Base-by-base conservation (phyloP, 257 asterid species). In the Lycium barbarum region DNA sequence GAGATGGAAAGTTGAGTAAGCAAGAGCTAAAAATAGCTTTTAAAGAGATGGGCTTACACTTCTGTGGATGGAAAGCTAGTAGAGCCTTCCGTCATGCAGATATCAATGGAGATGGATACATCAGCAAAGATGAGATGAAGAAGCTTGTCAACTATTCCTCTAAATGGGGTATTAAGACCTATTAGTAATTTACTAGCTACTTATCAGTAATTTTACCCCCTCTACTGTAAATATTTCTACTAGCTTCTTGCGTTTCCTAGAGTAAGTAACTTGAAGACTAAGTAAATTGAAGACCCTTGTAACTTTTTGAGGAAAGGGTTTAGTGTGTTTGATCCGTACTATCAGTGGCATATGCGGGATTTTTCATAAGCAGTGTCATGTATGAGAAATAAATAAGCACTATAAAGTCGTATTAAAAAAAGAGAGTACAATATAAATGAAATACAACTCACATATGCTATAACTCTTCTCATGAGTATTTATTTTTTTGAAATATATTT, bases 1-100 rank as follows among this genome's bases (percentile, higher is more conserved):
- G 86, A 1, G 89, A 84, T 45, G 85, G 76, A 6, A 36, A 63
- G 65, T 3, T 87, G 18, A 59, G 51, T 74, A 84, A 18, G 87
- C 6, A 35, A 1, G 87, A 87, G 33, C 35, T 87, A 1, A 78
- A 85, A 1, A 70, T 79, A 0, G 9, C 14, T 0, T 8, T 80
- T 9, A 81, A 80, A 1, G 49, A 72, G 54, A 72, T 38, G 80
- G 80, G 80, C 9, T 38, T 72, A 20, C 54, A 13, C 57, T 72
- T 72, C 17, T 72, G 36, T 9, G 38, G 74, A 1, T 66, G 87
- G 87, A 80, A 82, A 80, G 89, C 89, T 65, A 4, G 38, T 10
- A 35, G 63, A 4, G 80, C 80, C 2, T 54, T 80, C 59, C 13
- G 2, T 3, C 9, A 33, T 38, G 89, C 71, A 4, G 85, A 84